Evolutionary conservation across 1,284 basidiomycete species (phyloP).

Genomic region (Trichosporon sp.): DNA sequence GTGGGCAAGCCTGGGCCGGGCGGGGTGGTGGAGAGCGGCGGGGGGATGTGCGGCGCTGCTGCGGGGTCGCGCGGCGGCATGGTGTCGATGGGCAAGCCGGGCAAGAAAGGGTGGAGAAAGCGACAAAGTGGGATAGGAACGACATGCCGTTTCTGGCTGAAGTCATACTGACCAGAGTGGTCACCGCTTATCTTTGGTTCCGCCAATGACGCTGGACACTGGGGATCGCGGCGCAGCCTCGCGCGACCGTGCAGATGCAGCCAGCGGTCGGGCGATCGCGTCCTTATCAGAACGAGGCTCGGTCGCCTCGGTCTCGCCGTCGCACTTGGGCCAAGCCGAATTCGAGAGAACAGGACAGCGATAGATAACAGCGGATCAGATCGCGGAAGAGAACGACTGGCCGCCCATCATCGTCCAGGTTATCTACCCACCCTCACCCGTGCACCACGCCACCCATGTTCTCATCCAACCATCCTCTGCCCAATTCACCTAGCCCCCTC

Average conservation of each 20-base stretch:
- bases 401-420: not conserved
- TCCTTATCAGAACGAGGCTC: constrained; percentile 10
- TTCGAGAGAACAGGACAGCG: not conserved
- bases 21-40: constrained; percentile 8
- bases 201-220: not conserved
- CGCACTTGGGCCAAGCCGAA: too few relatives aligned
- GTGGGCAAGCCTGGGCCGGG: not conserved
- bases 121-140: not conserved
- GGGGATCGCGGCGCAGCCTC: not conserved
- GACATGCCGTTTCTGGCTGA: not conserved
- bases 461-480: not conserved
- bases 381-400: not conserved
- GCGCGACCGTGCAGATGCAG: not conserved
- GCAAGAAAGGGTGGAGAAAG: not conserved
- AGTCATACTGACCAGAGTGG: not conserved
- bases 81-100: not conserved
- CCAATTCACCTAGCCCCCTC: not conserved
- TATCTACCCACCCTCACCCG: not conserved
- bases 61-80: constrained; percentile 22
- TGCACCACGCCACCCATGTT: not conserved
- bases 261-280: not conserved
- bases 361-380: not conserved
- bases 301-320: not conserved
- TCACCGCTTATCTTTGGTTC: constrained; percentile 15
- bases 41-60: constrained; percentile 15